Evolutionary conservation across 805 yeast genomes (phyloP).

Genomic region (Sugiyamaella floridensis): DNA sequence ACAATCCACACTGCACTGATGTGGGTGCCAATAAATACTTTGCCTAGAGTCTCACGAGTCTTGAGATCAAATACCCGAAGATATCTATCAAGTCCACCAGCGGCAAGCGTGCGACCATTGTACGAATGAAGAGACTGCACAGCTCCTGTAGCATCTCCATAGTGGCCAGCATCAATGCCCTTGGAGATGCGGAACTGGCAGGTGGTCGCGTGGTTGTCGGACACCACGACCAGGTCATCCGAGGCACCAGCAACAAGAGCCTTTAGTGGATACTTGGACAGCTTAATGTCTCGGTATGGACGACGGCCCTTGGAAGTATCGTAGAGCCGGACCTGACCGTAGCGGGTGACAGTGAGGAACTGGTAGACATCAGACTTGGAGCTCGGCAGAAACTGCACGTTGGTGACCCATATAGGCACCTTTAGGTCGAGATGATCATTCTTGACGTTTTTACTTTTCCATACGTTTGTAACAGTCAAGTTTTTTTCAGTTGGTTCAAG

Average conservation of each 20-base stretch:
- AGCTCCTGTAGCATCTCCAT: conserved; percentile 54
- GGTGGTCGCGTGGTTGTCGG: conserved; percentile 50
- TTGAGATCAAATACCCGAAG: conserved; percentile 64
- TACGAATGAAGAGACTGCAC: conserved; percentile 38
- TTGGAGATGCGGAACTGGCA: conserved; percentile 38
- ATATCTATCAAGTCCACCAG: conserved; percentile 87
- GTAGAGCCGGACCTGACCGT: conserved; percentile 72
- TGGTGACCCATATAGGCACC: conserved; percentile 74
- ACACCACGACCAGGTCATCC: conserved; percentile 47
- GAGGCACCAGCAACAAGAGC: conserved; percentile 33
- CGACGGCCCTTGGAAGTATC: conserved; percentile 59
- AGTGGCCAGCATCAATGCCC: conserved; percentile 44
- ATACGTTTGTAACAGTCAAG: conserved; percentile 34
- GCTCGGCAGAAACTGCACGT: conserved; percentile 40
- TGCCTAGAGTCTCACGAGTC: conserved; percentile 54
- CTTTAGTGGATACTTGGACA: conserved; percentile 49
- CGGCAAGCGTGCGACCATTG: conserved; percentile 39
- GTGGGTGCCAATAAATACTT: conserved; percentile 72
- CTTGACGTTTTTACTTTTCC: conserved; percentile 76
- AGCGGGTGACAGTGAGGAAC: conserved; percentile 56
- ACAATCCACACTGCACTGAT: conserved; percentile 47
- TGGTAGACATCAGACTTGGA: conserved; percentile 26
- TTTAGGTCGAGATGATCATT: conserved; percentile 70
- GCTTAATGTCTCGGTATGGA: conserved; percentile 54
- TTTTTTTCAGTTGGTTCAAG: conserved; percentile 31